Evolutionary conservation across 148 eudicot genomes (phyloP).

Genomic region (Dianthus caryophyllus): DNA sequence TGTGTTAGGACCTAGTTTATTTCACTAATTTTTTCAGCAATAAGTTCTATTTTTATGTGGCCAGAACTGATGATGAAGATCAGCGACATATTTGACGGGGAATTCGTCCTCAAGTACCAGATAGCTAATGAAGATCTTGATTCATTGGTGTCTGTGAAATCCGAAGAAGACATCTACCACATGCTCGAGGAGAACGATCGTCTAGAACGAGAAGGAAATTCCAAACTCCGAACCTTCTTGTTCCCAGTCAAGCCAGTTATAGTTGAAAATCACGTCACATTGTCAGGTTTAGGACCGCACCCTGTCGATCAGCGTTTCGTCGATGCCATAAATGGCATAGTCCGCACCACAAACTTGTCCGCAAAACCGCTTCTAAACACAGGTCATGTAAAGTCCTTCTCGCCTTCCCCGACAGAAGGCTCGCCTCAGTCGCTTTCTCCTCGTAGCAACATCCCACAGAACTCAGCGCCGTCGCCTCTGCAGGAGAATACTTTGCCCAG

Average conservation of each 20-base stretch:
- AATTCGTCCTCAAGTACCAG: slow-evolving; percentile 60
- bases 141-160: slow-evolving; percentile 58
- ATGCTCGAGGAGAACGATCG: slow-evolving; percentile 64
- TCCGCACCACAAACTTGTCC: slow-evolving; percentile 20
- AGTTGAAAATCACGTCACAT: slow-evolving; percentile 24
- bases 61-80: slow-evolving; percentile 73
- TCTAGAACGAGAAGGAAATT: slow-evolving; percentile 28
- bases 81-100: slow-evolving; percentile 42
- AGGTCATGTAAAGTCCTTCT: slow-evolving; percentile 25
- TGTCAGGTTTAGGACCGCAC: slow-evolving; percentile 24
- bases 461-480: background rate
- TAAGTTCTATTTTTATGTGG: background rate
- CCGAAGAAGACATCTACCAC: slow-evolving; percentile 65
- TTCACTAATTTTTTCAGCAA: background rate
- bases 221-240: slow-evolving; percentile 61
- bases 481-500: slow-evolving; percentile 19
- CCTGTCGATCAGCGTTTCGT: slow-evolving; percentile 46
- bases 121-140: slow-evolving; percentile 63
- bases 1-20: too few species aligned
- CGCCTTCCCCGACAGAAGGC: slow-evolving; percentile 42
- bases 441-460: background rate
- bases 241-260: slow-evolving; percentile 40
- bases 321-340: slow-evolving; percentile 50
- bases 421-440: slow-evolving; percentile 52
- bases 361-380: slow-evolving; percentile 4